phyloP scores from a whole-genome alignment of 345 rosid species.

The Linum usitatissimum region DNA sequence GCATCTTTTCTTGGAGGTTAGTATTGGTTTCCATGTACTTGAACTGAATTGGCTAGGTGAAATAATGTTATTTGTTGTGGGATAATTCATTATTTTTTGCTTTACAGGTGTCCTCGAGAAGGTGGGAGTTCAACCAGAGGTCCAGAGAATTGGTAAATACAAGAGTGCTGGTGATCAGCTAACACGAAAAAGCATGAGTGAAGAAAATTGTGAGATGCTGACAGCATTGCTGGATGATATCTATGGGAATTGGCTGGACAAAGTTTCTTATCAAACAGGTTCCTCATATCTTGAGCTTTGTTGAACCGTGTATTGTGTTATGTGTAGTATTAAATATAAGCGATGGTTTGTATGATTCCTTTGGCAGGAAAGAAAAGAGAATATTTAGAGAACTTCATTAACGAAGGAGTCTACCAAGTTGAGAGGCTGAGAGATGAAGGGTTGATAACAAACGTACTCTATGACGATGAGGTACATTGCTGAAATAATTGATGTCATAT shows the following conservation, averaged over 20 bases:
- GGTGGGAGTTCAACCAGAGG: constrained; percentile 80
- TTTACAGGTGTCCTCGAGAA: constrained; percentile 77
- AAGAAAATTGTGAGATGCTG: constrained; percentile 94
- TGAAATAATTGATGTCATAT: neutral
- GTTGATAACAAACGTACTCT: constrained; percentile 56
- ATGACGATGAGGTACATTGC: constrained; percentile 76
- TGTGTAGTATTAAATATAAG: constrained; percentile 12
- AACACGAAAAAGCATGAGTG: constrained; percentile 60
- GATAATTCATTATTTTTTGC: neutral
- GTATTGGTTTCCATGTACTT: constrained; percentile 1
- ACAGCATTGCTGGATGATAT: constrained; percentile 79
- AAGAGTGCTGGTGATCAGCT: constrained; percentile 97
- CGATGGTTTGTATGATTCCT: constrained; percentile 20
- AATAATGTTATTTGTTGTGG: neutral
- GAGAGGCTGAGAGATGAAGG: constrained; percentile 87
- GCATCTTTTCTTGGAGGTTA: constrained; percentile 86
- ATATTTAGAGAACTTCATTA: constrained; percentile 69
- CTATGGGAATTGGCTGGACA: constrained; percentile 83
- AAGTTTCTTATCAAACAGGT: constrained; percentile 72
- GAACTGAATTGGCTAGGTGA: neutral
- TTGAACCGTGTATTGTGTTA: no score
- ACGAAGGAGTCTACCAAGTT: constrained; percentile 77
- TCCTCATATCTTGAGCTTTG: constrained; percentile 18
- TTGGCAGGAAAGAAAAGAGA: constrained; percentile 68
- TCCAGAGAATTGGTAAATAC: constrained; percentile 87